Base-by-base conservation (phyloP, 2,329 filamentous ascomycete species). In the Colletotrichum tofieldiae region DNA sequence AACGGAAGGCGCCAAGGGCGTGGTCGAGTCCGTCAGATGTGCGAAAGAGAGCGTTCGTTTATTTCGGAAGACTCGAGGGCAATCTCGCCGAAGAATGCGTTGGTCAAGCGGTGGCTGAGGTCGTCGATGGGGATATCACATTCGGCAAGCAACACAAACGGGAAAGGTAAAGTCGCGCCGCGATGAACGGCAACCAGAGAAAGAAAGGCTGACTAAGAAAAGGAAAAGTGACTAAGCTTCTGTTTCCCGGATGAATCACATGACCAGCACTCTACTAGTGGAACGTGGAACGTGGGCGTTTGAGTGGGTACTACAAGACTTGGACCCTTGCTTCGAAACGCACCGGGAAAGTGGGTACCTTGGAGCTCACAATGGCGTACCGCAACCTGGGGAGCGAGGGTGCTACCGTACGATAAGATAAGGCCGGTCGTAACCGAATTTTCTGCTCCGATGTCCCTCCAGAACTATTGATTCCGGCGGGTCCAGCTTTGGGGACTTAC, bases 361-460 rank as follows among this genome's bases (percentile, higher is more conserved):
- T 41, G 4, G 29, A 61, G 39, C 35, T 41, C 26, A 49, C 54
- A 37, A 52, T 52, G 54, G 64, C 35, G 41, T 45, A 55, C 59
- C 39, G 47, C 61, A 67, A 60, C 58, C 37, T 67, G 62, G 62
- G 47, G 63, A 60, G 37, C 55, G 9, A n/a, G 29, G 55, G 37
- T 66, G 54, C 62, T 49, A 43, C 43, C n/a, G 3, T 20, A 29
- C 54, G 70, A 72, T 72, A 72, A 72, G 70, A 72, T 72, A 72
- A 72, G 56, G 54, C 65, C 70, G 59, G 16, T 23, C 32, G 49
- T 51, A 59, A 51, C 67, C 67, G 70, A 68, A 73, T 73, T 74
- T 72, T 74, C 58, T 72, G 60, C 68, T 67, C 64, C 72, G 70
- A 70, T 65, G 69, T 60, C 55, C 54, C 64, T 62, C 55, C 65